These are phyloP conservation scores for Colletotrichum cuscutae DNA, from an alignment of 2,329 filamentous ascomycete species.

Conservation along the genomic window DNA sequence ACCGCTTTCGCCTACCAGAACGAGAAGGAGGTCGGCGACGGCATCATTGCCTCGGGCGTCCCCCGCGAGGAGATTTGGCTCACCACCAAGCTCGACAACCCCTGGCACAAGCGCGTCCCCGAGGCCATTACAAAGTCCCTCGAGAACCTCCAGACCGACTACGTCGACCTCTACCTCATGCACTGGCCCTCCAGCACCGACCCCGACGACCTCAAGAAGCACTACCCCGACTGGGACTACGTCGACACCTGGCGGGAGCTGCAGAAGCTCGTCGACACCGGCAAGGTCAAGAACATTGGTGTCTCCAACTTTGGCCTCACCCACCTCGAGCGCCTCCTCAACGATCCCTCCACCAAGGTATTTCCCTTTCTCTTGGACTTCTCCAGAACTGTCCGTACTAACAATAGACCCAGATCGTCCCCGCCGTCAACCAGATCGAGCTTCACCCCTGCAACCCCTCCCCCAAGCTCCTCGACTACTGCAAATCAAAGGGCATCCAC, in stretches of 20 bases:
- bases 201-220: conserved; percentile 71
- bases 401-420: conserved; percentile 53
- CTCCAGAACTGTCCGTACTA: not conserved
- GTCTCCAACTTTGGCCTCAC: conserved; percentile 88
- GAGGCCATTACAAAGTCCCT: conserved; percentile 71
- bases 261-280: conserved; percentile 74
- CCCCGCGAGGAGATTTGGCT: conserved; percentile 75
- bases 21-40: conserved; percentile 74
- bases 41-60: conserved; percentile 72
- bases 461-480: conserved; percentile 81
- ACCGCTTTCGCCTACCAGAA: conserved; percentile 84
- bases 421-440: conserved; percentile 85
- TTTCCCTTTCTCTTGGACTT: conserved; percentile 15
- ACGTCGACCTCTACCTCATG: conserved; percentile 78
- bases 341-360: conserved; percentile 71
- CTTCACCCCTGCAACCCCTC: conserved; percentile 84
- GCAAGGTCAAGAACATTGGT: conserved; percentile 83
- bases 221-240: conserved; percentile 83
- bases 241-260: conserved; percentile 81
- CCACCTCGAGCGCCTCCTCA: conserved; percentile 82
- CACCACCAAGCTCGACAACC: conserved; percentile 87
- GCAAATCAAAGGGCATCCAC: conserved; percentile 79
- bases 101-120: conserved; percentile 76
- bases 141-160: conserved; percentile 69
- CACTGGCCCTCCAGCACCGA: conserved; percentile 77